phyloP scores from a whole-genome alignment of 148 eudicot species.

The Euryodendron excelsum region DNA sequence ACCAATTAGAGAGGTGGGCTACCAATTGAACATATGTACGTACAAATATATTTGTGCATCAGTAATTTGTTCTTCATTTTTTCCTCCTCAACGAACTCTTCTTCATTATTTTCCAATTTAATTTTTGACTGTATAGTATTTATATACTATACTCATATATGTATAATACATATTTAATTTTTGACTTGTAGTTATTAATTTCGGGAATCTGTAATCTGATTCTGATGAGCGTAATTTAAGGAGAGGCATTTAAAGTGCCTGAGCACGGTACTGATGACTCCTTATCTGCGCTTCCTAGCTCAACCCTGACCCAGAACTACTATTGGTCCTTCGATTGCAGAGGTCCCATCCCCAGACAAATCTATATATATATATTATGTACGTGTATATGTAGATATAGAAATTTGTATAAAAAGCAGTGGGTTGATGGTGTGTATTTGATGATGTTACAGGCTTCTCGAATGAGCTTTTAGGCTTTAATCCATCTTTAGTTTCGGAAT shows the following conservation, averaged over 20 bases:
- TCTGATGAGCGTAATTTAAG: constrained; percentile 25
- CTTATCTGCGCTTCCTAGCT: constrained; percentile 20
- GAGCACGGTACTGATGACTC: constrained; percentile 8
- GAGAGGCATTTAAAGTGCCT: constrained; percentile 24
- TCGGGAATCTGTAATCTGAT: constrained; percentile 18
- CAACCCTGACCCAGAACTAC: background rate
- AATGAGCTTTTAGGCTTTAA: background rate
- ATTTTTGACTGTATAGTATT: too few relatives aligned
- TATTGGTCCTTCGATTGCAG: background rate
- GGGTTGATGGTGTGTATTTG: background rate
- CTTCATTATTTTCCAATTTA: background rate
- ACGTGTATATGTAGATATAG: background rate
- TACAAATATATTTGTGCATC: background rate
- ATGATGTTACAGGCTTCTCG: background rate
- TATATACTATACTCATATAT: too few relatives aligned
- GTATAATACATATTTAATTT: too few relatives aligned
- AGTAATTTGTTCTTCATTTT: background rate
- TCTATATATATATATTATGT: background rate
- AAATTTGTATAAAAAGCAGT: background rate
- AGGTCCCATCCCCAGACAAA: background rate
- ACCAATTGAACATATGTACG: background rate
- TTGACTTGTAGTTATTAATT: background rate
- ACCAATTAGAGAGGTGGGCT: too few relatives aligned
- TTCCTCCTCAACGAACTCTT: background rate
- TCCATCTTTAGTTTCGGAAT: background rate